Percentiles rank a stretch among this genome's conserved stretches.
Evolutionary conservation across 345 rosid species (phyloP).

Genomic region (Rhodamnia rubescens): DNA sequence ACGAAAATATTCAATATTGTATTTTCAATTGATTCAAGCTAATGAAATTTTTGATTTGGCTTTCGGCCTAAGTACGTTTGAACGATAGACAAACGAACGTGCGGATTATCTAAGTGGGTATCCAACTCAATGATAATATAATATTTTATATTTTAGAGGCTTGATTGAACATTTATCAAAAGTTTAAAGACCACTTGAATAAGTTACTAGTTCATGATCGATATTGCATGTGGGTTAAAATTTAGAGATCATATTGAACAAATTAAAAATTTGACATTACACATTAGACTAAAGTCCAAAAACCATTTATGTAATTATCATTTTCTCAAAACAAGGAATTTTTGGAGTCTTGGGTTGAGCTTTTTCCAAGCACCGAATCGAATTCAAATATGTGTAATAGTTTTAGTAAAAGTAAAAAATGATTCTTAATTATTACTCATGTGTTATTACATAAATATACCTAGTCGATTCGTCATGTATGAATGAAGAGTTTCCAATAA

Average conservation of each 20-base stretch:
- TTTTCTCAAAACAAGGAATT: neutral
- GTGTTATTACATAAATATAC: neutral
- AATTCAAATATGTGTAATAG: neutral
- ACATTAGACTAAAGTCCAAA: neutral
- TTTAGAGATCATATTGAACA: neutral
- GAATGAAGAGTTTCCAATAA: neutral
- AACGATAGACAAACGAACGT: neutral
- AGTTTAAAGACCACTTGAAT: rapidly evolving
- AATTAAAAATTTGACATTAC: neutral
- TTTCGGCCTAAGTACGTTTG: rapidly evolving
- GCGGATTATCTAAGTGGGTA: neutral
- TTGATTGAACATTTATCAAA: neutral
- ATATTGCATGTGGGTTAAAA: rapidly evolving
- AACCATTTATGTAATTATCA: neutral
- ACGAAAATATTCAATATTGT: neutral
- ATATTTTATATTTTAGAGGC: rapidly evolving
- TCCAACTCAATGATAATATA: neutral
- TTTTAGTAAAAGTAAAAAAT: neutral
- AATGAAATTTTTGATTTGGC: neutral
- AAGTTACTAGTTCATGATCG: neutral
- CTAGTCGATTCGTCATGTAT: rapidly evolving
- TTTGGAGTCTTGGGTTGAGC: neutral
- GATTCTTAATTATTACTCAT: neutral
- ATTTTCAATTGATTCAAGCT: rapidly evolving
- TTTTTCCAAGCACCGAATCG: neutral